Base-by-base conservation (phyloP, 345 rosid genomes). In the Hibiscus tridactylites region DNA sequence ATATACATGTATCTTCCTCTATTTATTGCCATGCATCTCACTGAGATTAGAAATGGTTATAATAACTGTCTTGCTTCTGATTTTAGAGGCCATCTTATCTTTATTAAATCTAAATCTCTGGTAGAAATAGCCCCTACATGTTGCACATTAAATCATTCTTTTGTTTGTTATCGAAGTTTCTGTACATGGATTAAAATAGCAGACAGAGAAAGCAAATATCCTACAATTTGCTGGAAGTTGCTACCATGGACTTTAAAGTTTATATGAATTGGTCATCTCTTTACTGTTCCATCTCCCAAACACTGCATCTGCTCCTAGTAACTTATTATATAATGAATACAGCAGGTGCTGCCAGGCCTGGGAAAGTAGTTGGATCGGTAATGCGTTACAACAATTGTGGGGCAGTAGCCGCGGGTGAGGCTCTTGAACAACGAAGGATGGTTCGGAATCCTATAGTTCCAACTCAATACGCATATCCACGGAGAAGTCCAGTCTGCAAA, bases 301-400 rank as follows among this genome's bases (percentile, higher is more conserved):
- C 31, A 65, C 54, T 49, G 19, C 70, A 44, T 44, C 21, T 46
- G 6, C 70, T 66, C 57, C 15, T 50, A 28, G 28, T 49, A 15
- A n/a, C 57, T 26, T 44, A 49, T 29, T 19, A 29, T 19, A 29
- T 50, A 29, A 50, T 71, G 17, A 63, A 26, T 78, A 73, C 82
- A 77, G 92, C 90, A 80, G 88, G 90, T 66, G 88, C 86, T 17
- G 86, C 97, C 46, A 83, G 93, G 77, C 96, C 97, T 12, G 96
- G 93, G 60, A 92, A 91, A 79, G 93, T 91, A n/a, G 90, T 90
- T 58, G 83, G 97, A 17, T 88, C 97, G 3, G 93, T 89, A 39
- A 74, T 88, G 74, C 96, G 96, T 35, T 88, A 95, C 83, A 88
- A 88, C 85, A 88, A 88, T 71, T 89, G 97, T 49, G 90, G 90